phyloP scores from a whole-genome alignment of 2,329 filamentous ascomycete species.

The Aspergillus sp. region DNA sequence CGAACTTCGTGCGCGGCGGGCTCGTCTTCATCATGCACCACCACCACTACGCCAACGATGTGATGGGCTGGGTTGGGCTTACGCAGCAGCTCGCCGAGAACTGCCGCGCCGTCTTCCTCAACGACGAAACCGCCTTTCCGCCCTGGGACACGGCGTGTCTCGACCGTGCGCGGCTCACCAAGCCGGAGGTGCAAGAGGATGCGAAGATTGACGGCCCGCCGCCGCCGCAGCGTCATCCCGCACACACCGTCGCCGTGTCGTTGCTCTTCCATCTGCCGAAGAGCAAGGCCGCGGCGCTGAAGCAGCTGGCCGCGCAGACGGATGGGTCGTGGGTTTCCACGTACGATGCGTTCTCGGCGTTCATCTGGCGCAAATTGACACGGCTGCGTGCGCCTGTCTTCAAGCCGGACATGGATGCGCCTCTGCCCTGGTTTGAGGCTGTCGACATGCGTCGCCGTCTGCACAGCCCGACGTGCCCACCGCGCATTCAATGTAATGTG shows the following conservation, averaged over 20 bases:
- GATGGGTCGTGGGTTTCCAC: conserved; percentile 44
- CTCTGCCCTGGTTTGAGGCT: conserved; percentile 35
- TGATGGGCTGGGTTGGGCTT: conserved; percentile 42
- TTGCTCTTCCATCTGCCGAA: conserved; percentile 46
- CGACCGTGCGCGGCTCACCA: conserved; percentile 35
- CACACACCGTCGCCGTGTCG: conserved; percentile 13
- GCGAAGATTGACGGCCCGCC: conserved; percentile 12
- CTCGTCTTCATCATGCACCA: conserved; percentile 43
- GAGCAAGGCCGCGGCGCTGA: conserved; percentile 43
- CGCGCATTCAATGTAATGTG: conserved; percentile 37
- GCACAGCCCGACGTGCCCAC: conserved; percentile 25
- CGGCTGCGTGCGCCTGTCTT: conserved; percentile 35
- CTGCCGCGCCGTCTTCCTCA: conserved; percentile 33
- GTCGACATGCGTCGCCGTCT: conserved; percentile 42
- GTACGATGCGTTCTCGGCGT: conserved; percentile 46
- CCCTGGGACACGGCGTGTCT: conserved; percentile 36
- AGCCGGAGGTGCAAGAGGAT: conserved; percentile 24
- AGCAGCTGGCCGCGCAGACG: conserved; percentile 32
- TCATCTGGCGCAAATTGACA: conserved; percentile 42
- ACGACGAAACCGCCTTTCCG: conserved; percentile 24
- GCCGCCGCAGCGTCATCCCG: conserved; percentile 9
- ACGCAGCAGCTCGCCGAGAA: conserved; percentile 44
- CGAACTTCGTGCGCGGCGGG: conserved; percentile 43
- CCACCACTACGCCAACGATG: conserved; percentile 45
- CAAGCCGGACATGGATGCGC: conserved; percentile 25